These are phyloP conservation scores for Pseudocercospora eumusae DNA, from an alignment of 2,329 filamentous ascomycete genomes.

Conservation along the genomic window DNA sequence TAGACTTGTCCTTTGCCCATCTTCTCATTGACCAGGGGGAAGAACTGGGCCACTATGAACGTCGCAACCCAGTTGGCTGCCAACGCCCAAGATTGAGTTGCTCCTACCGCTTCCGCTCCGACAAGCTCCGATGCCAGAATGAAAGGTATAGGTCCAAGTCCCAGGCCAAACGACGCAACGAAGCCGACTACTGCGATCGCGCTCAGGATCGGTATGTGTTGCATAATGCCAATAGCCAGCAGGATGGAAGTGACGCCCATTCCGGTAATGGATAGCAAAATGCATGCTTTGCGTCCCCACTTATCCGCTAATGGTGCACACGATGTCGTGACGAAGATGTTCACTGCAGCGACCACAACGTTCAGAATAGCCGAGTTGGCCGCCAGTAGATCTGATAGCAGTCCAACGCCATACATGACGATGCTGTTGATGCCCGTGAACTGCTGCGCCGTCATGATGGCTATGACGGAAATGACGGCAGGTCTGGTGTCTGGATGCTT, in stretches of 20 bases:
- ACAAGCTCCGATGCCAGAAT: constrained; percentile 91
- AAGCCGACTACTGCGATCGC: constrained; percentile 81
- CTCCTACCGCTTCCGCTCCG: constrained; percentile 83
- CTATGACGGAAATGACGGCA: constrained; percentile 84
- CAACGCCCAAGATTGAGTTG: constrained; percentile 84
- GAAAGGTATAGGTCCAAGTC: constrained; percentile 90
- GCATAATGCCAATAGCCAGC: constrained; percentile 78
- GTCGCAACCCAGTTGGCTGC: constrained; percentile 88
- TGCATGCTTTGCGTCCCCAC: constrained; percentile 81
- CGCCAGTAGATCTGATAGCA: constrained; percentile 78
- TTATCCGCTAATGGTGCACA: constrained; percentile 85
- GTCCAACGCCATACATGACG: constrained; percentile 95
- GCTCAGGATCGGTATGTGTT: constrained; percentile 71
- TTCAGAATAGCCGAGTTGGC: constrained; percentile 81
- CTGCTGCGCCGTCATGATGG: constrained; percentile 86
- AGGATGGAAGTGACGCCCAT: constrained; percentile 78
- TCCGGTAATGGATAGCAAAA: constrained; percentile 78
- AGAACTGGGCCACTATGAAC: constrained; percentile 91
- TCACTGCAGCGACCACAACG: constrained; percentile 82
- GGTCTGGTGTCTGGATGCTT: constrained; percentile 70
- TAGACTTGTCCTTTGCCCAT: constrained; percentile 84
- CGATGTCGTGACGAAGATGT: constrained; percentile 76
- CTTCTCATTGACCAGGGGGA: constrained; percentile 78
- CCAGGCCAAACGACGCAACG: constrained; percentile 85
- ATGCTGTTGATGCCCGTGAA: constrained; percentile 92